These are phyloP conservation scores for Medicago truncatula DNA, from an alignment of 306 rosid genomes.

Conservation along the genomic window DNA sequence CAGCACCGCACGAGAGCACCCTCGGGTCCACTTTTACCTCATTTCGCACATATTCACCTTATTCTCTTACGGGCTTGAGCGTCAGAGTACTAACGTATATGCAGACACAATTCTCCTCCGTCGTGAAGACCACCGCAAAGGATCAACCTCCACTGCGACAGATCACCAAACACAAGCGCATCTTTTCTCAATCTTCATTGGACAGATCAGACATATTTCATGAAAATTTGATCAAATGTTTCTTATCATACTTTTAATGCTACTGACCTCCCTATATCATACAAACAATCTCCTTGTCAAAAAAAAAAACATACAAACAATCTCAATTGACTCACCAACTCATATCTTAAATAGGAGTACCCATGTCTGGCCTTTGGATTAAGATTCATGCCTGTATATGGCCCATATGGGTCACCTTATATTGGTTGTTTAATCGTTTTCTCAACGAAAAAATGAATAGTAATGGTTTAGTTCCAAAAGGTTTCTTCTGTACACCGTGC, in stretches of 20 bases:
- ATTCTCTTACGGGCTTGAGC: too few relatives aligned
- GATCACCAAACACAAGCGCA: too few relatives aligned
- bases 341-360: slow-evolving; percentile 24
- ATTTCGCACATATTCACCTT: too few relatives aligned
- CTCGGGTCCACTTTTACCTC: too few relatives aligned
- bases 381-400: slow-evolving; percentile 28
- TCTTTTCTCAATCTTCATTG: too few relatives aligned
- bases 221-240: not conserved
- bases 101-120: too few relatives aligned
- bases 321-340: slow-evolving; percentile 36
- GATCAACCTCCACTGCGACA: too few relatives aligned
- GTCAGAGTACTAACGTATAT: too few relatives aligned
- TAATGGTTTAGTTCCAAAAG: slow-evolving; percentile 18
- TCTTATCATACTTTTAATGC: not conserved
- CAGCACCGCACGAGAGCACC: too few relatives aligned
- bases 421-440: slow-evolving; percentile 37
- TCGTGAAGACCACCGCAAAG: too few relatives aligned
- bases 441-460: slow-evolving; percentile 35
- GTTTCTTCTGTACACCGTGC: not conserved
- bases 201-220: too few relatives aligned
- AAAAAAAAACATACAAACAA: not conserved
- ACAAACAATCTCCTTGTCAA: slow-evolving; percentile 19
- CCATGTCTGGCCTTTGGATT: too few relatives aligned
- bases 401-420: slow-evolving; percentile 45
- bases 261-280: not conserved